These are phyloP conservation scores for Fagopyrum tataricum DNA, from an alignment of 148 eudicot genomes.

Conservation along the genomic window DNA sequence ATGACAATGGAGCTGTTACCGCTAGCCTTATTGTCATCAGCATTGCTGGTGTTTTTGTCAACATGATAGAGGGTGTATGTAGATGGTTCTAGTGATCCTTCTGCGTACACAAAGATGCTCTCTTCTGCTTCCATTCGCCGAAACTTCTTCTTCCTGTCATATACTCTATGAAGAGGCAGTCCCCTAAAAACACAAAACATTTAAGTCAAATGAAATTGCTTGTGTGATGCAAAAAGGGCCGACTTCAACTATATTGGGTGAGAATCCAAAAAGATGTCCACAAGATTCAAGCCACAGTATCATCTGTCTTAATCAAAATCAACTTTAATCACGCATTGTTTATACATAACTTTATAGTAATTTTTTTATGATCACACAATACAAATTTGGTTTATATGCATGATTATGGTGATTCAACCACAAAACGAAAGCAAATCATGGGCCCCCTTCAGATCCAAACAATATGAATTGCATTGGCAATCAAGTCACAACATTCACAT, in stretches of 20 bases:
- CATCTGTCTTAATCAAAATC: too few species aligned
- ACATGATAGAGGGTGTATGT: conserved; percentile 15
- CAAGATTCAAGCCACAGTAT: too few species aligned
- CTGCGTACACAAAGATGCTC: conserved; percentile 32
- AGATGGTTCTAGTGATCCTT: conserved; percentile 41
- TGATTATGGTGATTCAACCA: neutral
- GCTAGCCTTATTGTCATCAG: neutral
- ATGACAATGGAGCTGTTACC: conserved; percentile 13
- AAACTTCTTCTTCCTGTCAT: conserved; percentile 30
- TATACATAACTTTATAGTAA: neutral
- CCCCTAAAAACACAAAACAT: conserved; percentile 22
- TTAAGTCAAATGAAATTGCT: too few species aligned
- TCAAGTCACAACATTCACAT: neutral
- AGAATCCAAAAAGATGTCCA: too few species aligned
- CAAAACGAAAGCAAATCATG: neutral
- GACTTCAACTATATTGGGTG: too few species aligned
- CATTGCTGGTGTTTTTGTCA: neutral
- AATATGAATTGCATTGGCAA: neutral
- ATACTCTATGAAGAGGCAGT: conserved; percentile 31
- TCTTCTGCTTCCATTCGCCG: conserved; percentile 31
- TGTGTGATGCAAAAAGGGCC: too few species aligned
- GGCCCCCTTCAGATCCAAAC: too few species aligned
- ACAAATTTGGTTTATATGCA: neutral
- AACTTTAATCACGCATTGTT: too few species aligned
- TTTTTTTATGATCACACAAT: neutral